phyloP scores from a whole-genome alignment of 345 rosid genomes.

The Eutrema yunnanense region DNA sequence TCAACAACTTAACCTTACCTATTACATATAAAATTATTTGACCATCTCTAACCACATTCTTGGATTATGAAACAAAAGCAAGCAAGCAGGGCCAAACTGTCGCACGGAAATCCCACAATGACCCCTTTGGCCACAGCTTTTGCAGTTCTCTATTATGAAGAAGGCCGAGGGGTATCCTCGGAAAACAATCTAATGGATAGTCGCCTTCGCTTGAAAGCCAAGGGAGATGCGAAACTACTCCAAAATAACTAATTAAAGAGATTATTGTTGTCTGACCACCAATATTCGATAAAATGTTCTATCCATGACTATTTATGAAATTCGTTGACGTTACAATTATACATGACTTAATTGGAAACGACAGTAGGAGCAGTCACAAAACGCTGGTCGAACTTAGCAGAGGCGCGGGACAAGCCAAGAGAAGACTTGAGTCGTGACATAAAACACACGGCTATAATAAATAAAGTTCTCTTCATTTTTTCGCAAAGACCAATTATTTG shows the following conservation, averaged over 20 bases:
- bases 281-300: neutral
- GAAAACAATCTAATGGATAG: neutral
- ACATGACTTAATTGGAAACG: neutral
- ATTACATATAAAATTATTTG: conserved; percentile 13
- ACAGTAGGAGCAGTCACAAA: neutral
- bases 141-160: neutral
- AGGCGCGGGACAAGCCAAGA: neutral
- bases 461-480: neutral
- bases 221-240: conserved; percentile 1
- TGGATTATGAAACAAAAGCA: neutral
- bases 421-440: neutral
- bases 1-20: conserved; percentile 34
- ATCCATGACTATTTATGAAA: neutral
- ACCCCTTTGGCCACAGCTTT: neutral
- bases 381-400: neutral
- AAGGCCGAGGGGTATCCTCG: neutral
- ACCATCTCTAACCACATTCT: conserved; percentile 13
- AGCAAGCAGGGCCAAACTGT: neutral
- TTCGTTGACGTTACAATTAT: neutral
- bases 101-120: neutral
- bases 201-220: conserved; percentile 19
- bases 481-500: neutral
- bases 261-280: conserved; percentile 14
- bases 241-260: neutral
- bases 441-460: neutral